Percentiles rank a stretch among this genome's conserved stretches.
phyloP scores from a whole-genome alignment of 2,329 filamentous ascomycete species.

The Fusarium sp. region DNA sequence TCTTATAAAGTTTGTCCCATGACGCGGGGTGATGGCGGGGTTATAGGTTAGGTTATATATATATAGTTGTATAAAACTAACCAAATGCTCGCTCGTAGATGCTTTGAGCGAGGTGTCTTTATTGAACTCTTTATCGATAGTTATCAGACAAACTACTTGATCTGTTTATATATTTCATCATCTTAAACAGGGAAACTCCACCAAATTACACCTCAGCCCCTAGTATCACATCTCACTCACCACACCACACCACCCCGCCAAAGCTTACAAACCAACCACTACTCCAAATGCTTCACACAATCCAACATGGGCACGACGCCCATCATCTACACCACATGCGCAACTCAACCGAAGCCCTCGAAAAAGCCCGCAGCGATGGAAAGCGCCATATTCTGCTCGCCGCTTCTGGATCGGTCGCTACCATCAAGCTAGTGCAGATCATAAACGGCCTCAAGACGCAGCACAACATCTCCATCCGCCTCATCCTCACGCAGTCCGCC shows the following conservation, averaged over 20 bases:
- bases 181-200: conserved; percentile 1
- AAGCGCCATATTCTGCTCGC: conserved; percentile 56
- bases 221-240: conserved; percentile 11
- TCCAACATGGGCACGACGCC: conserved; percentile 35
- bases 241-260: neutral
- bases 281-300: conserved; percentile 37
- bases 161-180: neutral
- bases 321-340: conserved; percentile 38
- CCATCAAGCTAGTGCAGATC: conserved; percentile 82
- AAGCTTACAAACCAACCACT: conserved; percentile 11
- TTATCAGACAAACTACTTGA: fast-evolving
- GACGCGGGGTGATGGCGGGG: conserved; percentile 41
- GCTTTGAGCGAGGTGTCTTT: neutral
- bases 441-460: conserved; percentile 63
- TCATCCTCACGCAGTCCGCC: conserved; percentile 81
- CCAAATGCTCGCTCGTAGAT: neutral
- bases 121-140: too few relatives aligned
- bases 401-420: conserved; percentile 72
- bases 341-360: conserved; percentile 47
- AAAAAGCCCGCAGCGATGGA: conserved; percentile 49
- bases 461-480: conserved; percentile 76
- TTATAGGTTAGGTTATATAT: too few relatives aligned
- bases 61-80: too few relatives aligned
- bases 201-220: neutral
- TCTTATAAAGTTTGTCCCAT: conserved; percentile 27